Conservation (phyloP, 495 filamentous ascomycete species). For the Pyrenula massariospora region DNA sequence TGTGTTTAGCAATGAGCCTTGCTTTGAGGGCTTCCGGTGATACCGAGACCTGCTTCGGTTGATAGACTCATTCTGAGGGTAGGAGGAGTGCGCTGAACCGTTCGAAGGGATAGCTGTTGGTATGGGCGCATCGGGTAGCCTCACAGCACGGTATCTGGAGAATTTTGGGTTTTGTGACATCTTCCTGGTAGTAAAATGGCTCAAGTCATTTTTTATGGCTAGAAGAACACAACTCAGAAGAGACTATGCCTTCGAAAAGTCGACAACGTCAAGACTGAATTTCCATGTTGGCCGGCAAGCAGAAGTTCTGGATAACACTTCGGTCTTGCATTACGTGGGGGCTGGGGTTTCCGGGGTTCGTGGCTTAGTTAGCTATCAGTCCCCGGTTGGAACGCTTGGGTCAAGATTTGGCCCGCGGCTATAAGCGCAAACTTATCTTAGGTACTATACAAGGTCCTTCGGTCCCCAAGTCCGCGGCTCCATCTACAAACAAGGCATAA, state of each 20-base stretch:
- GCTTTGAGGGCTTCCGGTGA: constrained; percentile 21
- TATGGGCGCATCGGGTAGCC: constrained; percentile 14
- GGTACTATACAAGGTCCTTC: no score
- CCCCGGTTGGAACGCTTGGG: no score
- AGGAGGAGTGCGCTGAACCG: not conserved
- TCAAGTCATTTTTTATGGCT: not conserved
- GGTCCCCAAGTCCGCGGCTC: no score
- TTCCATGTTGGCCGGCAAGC: not conserved
- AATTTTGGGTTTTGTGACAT: constrained; percentile 12
- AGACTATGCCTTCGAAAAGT: no score
- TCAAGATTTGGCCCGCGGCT: no score
- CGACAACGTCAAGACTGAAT: not conserved
- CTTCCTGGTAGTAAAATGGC: not conserved
- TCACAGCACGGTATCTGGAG: constrained; percentile 25
- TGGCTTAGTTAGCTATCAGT: no score
- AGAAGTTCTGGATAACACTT: not conserved
- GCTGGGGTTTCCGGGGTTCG: not conserved
- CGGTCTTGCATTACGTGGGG: not conserved
- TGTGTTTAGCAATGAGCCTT: constrained; percentile 10
- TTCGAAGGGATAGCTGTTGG: not conserved
- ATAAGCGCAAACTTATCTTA: no score
- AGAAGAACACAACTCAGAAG: no score
- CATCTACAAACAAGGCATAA: no score
- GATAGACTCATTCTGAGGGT: constrained; percentile 21
- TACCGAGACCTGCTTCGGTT: constrained; percentile 50